A percentile compares a stretch with the other conserved stretches of the same genome.
Conservation (phyloP, 169 alveolate genomes). For the Perkinsus marinus region DNA sequence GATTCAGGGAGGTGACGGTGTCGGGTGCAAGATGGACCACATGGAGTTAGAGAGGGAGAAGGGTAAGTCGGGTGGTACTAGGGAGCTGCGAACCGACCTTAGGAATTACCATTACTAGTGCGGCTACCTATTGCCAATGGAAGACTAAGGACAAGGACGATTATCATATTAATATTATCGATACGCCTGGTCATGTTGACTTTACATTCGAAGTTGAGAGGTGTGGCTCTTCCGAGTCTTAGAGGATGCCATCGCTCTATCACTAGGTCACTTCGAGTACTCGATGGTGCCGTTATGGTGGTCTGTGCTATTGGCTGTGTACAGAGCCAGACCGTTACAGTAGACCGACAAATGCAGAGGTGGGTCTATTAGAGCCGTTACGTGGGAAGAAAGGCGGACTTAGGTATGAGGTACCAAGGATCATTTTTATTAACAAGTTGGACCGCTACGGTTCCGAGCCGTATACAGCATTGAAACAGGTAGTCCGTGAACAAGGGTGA, state of each 20-base stretch:
- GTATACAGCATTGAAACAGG: slow-evolving; percentile 50
- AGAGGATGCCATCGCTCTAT: background rate
- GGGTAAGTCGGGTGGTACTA: slow-evolving; percentile 1
- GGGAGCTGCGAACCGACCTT: background rate
- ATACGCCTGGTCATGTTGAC: slow-evolving; percentile 98
- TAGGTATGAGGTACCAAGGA: slow-evolving; percentile 76
- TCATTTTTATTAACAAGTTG: slow-evolving; percentile 79
- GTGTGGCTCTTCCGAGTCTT: background rate
- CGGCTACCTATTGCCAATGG: slow-evolving; percentile 87
- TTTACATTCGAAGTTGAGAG: slow-evolving; percentile 94
- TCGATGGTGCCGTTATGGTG: slow-evolving; percentile 88
- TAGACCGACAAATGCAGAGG: slow-evolving; percentile 86
- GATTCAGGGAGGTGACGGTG: slow-evolving; percentile 85
- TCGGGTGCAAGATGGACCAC: slow-evolving; percentile 94
- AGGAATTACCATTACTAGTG: slow-evolving; percentile 89
- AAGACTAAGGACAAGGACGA: slow-evolving; percentile 25
- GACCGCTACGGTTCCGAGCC: slow-evolving; percentile 94
- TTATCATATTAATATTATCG: slow-evolving; percentile 79
- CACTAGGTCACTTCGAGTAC: slow-evolving; percentile 60
- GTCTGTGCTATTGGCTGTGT: slow-evolving; percentile 92
- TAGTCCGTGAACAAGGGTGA: slow-evolving; percentile 6
- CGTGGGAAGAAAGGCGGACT: background rate
- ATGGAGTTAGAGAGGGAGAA: slow-evolving; percentile 94
- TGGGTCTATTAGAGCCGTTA: no score
- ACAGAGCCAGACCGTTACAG: slow-evolving; percentile 90